phyloP scores from a whole-genome alignment of 1,284 basidiomycete genomes.

The Malassezia arunalokei region DNA sequence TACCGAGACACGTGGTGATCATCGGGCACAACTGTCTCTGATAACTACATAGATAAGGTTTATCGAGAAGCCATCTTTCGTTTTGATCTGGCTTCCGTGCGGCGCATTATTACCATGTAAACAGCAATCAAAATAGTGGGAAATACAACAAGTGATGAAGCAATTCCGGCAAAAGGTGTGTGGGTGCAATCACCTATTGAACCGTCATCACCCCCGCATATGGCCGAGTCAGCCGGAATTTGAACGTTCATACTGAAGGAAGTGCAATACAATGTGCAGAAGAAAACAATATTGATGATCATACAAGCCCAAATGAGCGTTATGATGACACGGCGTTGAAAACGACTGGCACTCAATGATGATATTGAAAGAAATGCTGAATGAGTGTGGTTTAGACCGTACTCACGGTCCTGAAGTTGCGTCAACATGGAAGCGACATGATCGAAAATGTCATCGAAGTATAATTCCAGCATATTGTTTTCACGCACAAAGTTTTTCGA shows the following conservation, averaged over 20 bases:
- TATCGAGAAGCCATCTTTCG: neutral
- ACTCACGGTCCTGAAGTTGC: conserved; percentile 75
- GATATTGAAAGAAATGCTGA: conserved; percentile 72
- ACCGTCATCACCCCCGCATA: too few relatives aligned
- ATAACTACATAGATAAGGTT: neutral
- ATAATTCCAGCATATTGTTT: conserved; percentile 49
- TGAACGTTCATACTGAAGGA: conserved; percentile 51
- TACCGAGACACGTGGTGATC: too few relatives aligned
- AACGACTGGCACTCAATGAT: conserved; percentile 53
- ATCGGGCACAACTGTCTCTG: too few relatives aligned
- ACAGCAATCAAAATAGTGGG: conserved; percentile 3
- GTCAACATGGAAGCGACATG: conserved; percentile 80
- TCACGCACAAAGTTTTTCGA: conserved; percentile 15
- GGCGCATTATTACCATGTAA: neutral
- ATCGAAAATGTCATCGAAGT: conserved; percentile 87
- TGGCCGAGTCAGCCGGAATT: neutral
- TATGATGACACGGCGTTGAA: conserved; percentile 32
- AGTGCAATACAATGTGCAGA: conserved; percentile 20
- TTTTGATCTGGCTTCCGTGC: neutral
- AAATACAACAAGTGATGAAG: neutral
- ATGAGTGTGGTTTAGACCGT: conserved; percentile 73
- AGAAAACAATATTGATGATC: conserved; percentile 58
- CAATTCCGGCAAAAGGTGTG: conserved; percentile 4
- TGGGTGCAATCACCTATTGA: neutral
- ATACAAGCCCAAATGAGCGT: conserved; percentile 53